Percentiles rank a stretch among this genome's conserved stretches.
These are phyloP conservation scores for Rhododendron griersonianum DNA, from an alignment of 148 eudicot genomes.

Conservation along the genomic window DNA sequence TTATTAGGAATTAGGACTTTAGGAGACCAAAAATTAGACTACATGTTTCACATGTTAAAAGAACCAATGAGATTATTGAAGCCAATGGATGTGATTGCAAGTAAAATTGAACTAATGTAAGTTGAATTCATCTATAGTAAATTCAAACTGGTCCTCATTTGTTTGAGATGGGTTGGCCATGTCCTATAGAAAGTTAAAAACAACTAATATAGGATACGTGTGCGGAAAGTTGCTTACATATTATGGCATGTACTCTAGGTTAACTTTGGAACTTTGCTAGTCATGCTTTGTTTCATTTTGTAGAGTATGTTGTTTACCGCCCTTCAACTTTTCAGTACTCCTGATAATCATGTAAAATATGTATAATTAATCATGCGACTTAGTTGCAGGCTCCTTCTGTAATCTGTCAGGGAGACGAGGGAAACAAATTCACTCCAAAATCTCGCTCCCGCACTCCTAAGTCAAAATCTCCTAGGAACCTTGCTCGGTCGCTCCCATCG, in stretches of 20 bases:
- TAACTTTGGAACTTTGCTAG: neutral
- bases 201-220: neutral
- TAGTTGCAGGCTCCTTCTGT: too few relatives aligned
- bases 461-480: too few relatives aligned
- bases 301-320: constrained; percentile 4
- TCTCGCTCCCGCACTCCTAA: too few relatives aligned
- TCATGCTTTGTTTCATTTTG: neutral
- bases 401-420: too few relatives aligned
- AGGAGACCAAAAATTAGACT: neutral
- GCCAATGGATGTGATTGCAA: neutral
- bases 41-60: neutral
- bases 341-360: neutral
- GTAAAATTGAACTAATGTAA: neutral
- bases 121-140: neutral
- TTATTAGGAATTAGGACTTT: neutral
- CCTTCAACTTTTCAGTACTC: neutral
- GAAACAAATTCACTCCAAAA: too few relatives aligned
- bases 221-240: neutral
- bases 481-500: too few relatives aligned
- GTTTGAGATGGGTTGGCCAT: neutral
- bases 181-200: neutral
- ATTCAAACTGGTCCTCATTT: neutral
- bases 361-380: neutral
- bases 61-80: neutral
- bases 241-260: neutral